Conservation (phyloP, 2,329 filamentous ascomycete species). For the Penicillium verrucosum region DNA sequence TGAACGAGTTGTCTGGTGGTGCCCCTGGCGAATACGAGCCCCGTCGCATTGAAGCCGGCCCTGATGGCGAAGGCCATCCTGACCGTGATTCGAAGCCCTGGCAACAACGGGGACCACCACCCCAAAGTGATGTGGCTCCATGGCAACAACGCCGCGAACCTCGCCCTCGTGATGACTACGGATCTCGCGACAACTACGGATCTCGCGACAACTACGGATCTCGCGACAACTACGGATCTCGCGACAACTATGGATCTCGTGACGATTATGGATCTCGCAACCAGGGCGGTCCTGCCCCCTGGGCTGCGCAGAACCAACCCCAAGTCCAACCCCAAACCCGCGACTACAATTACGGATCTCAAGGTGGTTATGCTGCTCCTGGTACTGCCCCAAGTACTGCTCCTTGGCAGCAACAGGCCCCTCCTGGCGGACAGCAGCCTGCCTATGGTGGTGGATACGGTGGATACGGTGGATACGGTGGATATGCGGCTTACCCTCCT, state of each 20-base stretch:
- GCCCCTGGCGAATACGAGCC: slow-evolving; percentile 59
- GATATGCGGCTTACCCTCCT: slow-evolving; percentile 44
- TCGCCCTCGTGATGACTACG: slow-evolving; percentile 47
- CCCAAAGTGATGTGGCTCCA: slow-evolving; percentile 69
- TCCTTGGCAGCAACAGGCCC: slow-evolving; percentile 62
- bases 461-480: slow-evolving; percentile 55
- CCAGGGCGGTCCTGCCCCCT: slow-evolving; percentile 35
- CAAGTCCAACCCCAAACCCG: slow-evolving; percentile 46
- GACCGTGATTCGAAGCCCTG: slow-evolving; percentile 70
- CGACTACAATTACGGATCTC: slow-evolving; percentile 42
- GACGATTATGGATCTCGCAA: slow-evolving; percentile 46
- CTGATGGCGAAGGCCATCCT: slow-evolving; percentile 50
- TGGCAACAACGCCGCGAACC: slow-evolving; percentile 65
- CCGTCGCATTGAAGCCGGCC: slow-evolving; percentile 82
- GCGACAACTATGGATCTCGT: slow-evolving; percentile 44
- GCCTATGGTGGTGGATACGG: slow-evolving; percentile 60
- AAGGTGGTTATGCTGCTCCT: slow-evolving; percentile 42
- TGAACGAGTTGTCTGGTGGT: slow-evolving; percentile 90
- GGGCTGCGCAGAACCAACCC: slow-evolving; percentile 38
- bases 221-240: slow-evolving; percentile 39
- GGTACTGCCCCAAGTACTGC: slow-evolving; percentile 45
- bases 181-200: slow-evolving; percentile 40
- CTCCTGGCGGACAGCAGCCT: slow-evolving; percentile 42
- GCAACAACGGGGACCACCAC: slow-evolving; percentile 80
- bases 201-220: slow-evolving; percentile 2